Conservation (phyloP, 805 yeast genomes). For the Metschnikowia amazonensis region DNA sequence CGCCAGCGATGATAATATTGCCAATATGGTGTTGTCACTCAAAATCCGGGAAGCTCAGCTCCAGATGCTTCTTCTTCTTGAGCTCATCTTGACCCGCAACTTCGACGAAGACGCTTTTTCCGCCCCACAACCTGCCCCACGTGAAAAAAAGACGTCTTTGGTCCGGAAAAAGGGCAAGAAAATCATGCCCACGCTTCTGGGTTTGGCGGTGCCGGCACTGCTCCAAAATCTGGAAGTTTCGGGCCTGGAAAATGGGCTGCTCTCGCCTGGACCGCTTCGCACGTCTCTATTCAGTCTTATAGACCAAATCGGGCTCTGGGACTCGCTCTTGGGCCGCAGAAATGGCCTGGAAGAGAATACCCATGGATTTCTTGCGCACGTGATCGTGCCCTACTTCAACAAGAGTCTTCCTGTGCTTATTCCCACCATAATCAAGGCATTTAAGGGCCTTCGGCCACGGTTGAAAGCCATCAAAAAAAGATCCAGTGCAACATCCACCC, state of each 20-base stretch:
- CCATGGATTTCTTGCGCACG: constrained; percentile 47
- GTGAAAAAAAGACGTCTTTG: constrained; percentile 19
- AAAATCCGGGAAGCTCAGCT: constrained; percentile 56
- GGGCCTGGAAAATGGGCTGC: constrained; percentile 8
- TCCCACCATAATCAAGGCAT: constrained; percentile 42
- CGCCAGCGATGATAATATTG: constrained; percentile 19
- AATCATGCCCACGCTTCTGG: constrained; percentile 42
- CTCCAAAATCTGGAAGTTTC: not conserved
- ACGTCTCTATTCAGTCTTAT: constrained; percentile 39
- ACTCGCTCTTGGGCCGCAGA: constrained; percentile 39
- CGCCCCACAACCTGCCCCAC: constrained; percentile 4
- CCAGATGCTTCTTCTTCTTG: constrained; percentile 48
- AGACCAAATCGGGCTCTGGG: constrained; percentile 54
- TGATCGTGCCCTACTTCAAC: constrained; percentile 51
- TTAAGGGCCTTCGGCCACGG: constrained; percentile 41
- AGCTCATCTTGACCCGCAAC: constrained; percentile 34
- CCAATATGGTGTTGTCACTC: constrained; percentile 34
- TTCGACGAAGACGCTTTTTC: constrained; percentile 37
- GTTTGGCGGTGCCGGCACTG: constrained; percentile 30
- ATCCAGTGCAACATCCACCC: not conserved
- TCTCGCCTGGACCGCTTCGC: constrained; percentile 16
- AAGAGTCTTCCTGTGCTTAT: constrained; percentile 46
- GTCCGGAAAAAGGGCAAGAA: constrained; percentile 20
- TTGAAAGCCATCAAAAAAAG: constrained; percentile 24
- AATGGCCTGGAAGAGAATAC: constrained; percentile 37